These are phyloP conservation scores for Venturia carpophila DNA, from an alignment of 2,329 filamentous ascomycete genomes.

Conservation along the genomic window DNA sequence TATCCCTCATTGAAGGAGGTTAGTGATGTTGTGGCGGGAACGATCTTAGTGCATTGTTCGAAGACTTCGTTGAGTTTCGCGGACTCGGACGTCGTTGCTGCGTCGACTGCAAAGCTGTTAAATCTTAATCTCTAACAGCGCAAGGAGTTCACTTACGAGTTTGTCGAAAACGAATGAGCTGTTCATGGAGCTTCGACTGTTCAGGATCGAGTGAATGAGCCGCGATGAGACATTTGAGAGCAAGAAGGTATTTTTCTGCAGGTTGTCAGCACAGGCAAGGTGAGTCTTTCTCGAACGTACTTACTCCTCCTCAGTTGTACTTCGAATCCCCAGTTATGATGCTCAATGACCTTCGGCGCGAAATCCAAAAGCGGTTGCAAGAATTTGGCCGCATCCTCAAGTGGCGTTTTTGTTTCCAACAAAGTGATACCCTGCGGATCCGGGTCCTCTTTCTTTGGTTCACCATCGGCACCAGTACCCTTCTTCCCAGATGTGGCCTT, in stretches of 20 bases:
- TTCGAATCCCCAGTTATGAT: slow-evolving; percentile 81
- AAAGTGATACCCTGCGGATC: slow-evolving; percentile 80
- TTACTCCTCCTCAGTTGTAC: slow-evolving; percentile 78
- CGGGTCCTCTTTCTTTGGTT: slow-evolving; percentile 77
- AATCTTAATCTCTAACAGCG: slow-evolving; percentile 1
- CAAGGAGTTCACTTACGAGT: slow-evolving; percentile 33
- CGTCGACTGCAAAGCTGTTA: slow-evolving; percentile 26
- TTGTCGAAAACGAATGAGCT: slow-evolving; percentile 61
- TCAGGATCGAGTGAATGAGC: slow-evolving; percentile 60
- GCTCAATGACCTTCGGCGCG: slow-evolving; percentile 71
- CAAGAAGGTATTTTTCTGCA: slow-evolving; percentile 77
- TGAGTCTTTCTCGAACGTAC: slow-evolving; percentile 27
- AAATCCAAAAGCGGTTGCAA: slow-evolving; percentile 72
- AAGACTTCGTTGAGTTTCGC: slow-evolving; percentile 62
- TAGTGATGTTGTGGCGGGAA: slow-evolving; percentile 50
- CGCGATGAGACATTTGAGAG: slow-evolving; percentile 75
- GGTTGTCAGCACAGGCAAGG: slow-evolving; percentile 21
- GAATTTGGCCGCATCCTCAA: slow-evolving; percentile 84
- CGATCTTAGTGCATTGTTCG: slow-evolving; percentile 56
- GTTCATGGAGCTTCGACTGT: slow-evolving; percentile 67
- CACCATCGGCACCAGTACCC: slow-evolving; percentile 52
- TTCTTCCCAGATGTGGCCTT: slow-evolving; percentile 46
- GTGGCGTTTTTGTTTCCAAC: slow-evolving; percentile 69
- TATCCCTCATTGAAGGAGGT: slow-evolving; percentile 60
- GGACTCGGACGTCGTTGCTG: slow-evolving; percentile 52